Percentiles rank a stretch among this genome's conserved stretches.
These are phyloP conservation scores for Myriosclerotinia scirpicola DNA, from an alignment of 2,329 filamentous ascomycete species.

Conservation along the genomic window DNA sequence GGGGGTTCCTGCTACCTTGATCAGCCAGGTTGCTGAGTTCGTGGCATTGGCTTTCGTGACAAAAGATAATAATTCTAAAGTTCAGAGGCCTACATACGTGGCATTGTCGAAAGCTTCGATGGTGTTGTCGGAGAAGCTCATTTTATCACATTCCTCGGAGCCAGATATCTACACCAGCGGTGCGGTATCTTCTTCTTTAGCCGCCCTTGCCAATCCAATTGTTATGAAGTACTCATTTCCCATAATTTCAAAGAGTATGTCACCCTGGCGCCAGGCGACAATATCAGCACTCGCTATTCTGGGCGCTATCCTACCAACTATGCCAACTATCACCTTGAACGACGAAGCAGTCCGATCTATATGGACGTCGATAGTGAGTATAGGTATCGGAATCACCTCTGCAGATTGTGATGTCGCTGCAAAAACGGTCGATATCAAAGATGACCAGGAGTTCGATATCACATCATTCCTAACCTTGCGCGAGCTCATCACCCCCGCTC, in stretches of 20 bases:
- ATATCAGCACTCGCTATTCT: constrained; percentile 68
- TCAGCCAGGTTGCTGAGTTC: constrained; percentile 69
- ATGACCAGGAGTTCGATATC: constrained; percentile 83
- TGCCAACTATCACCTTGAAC: constrained; percentile 51
- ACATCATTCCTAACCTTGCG: constrained; percentile 67
- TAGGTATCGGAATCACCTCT: constrained; percentile 67
- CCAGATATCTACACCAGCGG: constrained; percentile 68
- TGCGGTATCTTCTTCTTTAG: constrained; percentile 64
- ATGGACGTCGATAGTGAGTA: constrained; percentile 68
- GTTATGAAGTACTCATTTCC: constrained; percentile 77
- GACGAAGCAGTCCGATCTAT: constrained; percentile 54
- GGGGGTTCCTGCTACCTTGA: constrained; percentile 66
- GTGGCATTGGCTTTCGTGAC: constrained; percentile 64
- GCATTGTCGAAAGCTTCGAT: constrained; percentile 85
- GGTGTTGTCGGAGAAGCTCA: constrained; percentile 62
- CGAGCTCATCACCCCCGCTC: constrained; percentile 68
- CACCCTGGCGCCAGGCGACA: constrained; percentile 80
- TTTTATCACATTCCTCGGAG: constrained; percentile 59
- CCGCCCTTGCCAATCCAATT: constrained; percentile 69
- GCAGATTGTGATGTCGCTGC: constrained; percentile 57
- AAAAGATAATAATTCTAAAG: constrained; percentile 39
- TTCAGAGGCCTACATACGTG: constrained; percentile 73
- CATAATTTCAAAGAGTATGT: constrained; percentile 66
- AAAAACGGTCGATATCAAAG: constrained; percentile 49
- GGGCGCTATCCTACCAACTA: constrained; percentile 60